Conservation (phyloP, 441 rosid species). For the Brassica hybrid region DNA sequence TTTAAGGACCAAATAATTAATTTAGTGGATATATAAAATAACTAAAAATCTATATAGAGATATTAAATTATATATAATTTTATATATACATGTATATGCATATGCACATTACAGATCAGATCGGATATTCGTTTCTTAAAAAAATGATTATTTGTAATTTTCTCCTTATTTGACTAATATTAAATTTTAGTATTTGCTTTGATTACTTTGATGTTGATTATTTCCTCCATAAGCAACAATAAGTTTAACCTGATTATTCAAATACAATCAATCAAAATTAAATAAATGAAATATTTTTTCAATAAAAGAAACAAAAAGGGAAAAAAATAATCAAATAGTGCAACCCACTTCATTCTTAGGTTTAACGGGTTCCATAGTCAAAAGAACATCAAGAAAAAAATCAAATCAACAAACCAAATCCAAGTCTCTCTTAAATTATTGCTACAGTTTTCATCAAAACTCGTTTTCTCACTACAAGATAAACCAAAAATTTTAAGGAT, state of each 20-base stretch:
- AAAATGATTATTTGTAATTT: no score
- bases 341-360: conserved; percentile 15
- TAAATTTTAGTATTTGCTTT: no score
- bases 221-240: neutral
- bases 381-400: conserved; percentile 23
- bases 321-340: conserved; percentile 13
- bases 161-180: no score
- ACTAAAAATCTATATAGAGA: no score
- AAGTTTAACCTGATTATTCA: neutral
- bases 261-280: neutral
- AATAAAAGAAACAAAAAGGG: neutral
- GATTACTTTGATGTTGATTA: neutral
- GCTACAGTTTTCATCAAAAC: conserved; percentile 61
- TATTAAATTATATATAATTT: no score
- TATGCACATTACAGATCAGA: no score
- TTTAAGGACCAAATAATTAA: no score
- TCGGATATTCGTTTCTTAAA: no score
- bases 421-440: conserved; percentile 26
- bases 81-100: no score
- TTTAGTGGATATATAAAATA: no score
- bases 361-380: conserved; percentile 19
- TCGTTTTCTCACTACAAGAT: conserved; percentile 44
- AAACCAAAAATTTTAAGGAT: conserved; percentile 28
- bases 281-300: neutral
- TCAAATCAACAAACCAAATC: conserved; percentile 38